phyloP scores from a whole-genome alignment of 306 rosid species.

The Sesbania bispinosa region DNA sequence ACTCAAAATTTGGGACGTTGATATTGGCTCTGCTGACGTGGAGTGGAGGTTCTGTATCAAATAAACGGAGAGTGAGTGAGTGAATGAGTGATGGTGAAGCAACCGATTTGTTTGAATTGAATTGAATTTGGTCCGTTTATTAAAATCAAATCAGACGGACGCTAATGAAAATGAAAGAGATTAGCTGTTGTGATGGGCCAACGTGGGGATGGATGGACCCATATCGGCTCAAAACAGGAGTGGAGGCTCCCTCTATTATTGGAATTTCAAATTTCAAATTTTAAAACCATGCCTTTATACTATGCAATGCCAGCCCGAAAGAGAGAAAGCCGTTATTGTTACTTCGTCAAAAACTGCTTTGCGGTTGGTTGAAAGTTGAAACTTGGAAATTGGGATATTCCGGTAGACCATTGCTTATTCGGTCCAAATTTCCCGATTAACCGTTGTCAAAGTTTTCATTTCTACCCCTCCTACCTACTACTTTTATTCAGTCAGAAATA shows the following conservation, averaged over 20 bases:
- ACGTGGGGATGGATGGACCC: neutral
- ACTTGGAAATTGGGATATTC: neutral
- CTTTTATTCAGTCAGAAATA: too few species aligned
- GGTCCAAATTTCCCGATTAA: too few species aligned
- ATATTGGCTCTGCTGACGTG: constrained; percentile 10
- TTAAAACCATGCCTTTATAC: too few species aligned
- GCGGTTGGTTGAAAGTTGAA: neutral
- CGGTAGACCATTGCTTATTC: too few species aligned
- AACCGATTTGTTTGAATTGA: too few species aligned
- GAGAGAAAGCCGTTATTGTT: neutral
- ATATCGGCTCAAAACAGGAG: neutral
- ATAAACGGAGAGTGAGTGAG: neutral
- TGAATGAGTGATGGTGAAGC: neutral
- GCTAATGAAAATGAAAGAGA: neutral
- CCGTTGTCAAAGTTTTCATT: too few species aligned
- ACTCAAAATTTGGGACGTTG: constrained; percentile 20
- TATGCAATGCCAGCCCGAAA: too few species aligned
- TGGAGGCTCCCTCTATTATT: constrained; percentile 22
- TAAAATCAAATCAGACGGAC: neutral
- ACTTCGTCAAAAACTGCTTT: neutral
- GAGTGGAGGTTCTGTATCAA: neutral
- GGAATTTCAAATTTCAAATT: constrained; percentile 27
- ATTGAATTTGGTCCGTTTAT: neutral
- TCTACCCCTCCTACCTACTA: too few species aligned
- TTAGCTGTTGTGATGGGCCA: neutral